Conservation (phyloP, 2,329 filamentous ascomycete genomes). For the Fusarium protoensiforme region DNA sequence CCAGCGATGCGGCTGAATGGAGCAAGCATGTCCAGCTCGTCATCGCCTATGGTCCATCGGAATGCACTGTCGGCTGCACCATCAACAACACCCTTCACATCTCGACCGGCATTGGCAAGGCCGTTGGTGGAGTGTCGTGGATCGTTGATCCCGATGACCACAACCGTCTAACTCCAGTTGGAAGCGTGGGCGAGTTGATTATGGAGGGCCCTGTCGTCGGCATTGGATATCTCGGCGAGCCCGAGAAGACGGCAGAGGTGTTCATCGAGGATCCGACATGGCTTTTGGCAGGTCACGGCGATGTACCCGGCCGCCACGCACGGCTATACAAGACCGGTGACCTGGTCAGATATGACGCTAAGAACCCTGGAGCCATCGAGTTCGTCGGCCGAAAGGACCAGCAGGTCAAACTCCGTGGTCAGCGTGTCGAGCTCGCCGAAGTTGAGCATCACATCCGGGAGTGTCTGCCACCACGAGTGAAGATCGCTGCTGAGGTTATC, state of each 20-base stretch:
- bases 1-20: constrained; percentile 60
- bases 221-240: constrained; percentile 68
- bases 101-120: constrained; percentile 57
- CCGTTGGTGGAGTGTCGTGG: constrained; percentile 57
- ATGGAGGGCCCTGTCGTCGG: constrained; percentile 69
- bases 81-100: constrained; percentile 54
- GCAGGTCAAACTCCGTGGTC: constrained; percentile 74
- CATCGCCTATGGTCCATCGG: constrained; percentile 64
- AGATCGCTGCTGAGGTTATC: constrained; percentile 50
- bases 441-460: constrained; percentile 60
- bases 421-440: constrained; percentile 55
- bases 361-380: not conserved
- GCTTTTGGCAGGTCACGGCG: constrained; percentile 54
- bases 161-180: constrained; percentile 57
- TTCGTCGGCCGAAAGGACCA: constrained; percentile 66
- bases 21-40: constrained; percentile 58
- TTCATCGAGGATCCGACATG: constrained; percentile 68
- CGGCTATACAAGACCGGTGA: constrained; percentile 70
- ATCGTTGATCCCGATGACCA: constrained; percentile 61
- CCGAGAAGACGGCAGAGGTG: constrained; percentile 64
- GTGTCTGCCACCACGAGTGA: constrained; percentile 50
- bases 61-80: constrained; percentile 44
- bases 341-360: constrained; percentile 42
- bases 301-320: constrained; percentile 50
- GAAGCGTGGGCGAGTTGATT: constrained; percentile 61